Evolutionary conservation across 2,329 filamentous ascomycete genomes (phyloP), one percentile per base, ranked within the genome.

Genomic region (Penicillium sp.): DNA sequence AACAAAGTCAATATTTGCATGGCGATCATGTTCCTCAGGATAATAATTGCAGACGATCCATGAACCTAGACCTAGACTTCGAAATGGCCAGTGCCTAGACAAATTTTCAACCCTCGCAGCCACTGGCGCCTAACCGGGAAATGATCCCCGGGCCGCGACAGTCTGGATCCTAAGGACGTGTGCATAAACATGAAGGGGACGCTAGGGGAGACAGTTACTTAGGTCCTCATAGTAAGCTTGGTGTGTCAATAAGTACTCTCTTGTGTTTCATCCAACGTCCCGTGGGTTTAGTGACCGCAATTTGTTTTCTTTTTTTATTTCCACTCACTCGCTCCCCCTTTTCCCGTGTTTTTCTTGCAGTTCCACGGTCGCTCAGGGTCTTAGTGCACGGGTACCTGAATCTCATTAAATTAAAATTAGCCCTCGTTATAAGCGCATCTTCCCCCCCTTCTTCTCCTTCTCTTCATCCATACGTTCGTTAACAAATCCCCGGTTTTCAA

Each of bases 321-420:
- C 49, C 49, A 52, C 49, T 4, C 5, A 8, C 18, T 18, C n/a
- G 14, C 28, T 16, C 34, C 43, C 48, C 48, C 48, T 41, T 50
- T 50, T 47, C 36, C 40, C 27, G 39, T 31, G 30, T 27, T 34
- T 41, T 19, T 25, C 22, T 16, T 10, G 3, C 10, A 33, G 34
- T 36, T 29, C 45, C 41, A 5, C 35, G 46, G 41, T 29, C 33
- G 41, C 9, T 22, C 47, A 25, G 18, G 27, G 47, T 40, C n/a
- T 49, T 50, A 55, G 53, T 44, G 56, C 48, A 52, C 55, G 57
- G 55, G 57, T 59, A 59, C 57, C 57, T 59, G 55, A 58, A 49
- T 54, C 42, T 50, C 42, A 50, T 50, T 46, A 40, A 45, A 49
- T 45, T 49, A 49, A 48, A 48, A 48, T 51, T 50, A 41, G 48